These are phyloP conservation scores for Populus ilicifolia DNA, from an alignment of 345 rosid genomes.

Conservation along the genomic window DNA sequence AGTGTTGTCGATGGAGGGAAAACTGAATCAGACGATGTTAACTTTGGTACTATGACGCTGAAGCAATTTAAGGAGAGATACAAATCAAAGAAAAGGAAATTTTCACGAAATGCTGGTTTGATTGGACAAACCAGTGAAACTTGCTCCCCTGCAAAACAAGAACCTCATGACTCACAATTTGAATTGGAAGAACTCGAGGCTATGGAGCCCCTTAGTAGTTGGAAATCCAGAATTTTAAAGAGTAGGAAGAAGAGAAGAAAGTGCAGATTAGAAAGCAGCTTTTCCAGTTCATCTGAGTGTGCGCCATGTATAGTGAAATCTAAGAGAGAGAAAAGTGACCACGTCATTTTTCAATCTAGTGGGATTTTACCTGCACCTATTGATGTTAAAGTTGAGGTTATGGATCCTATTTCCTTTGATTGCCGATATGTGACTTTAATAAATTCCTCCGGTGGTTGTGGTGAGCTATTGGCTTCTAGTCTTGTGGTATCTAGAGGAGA, in stretches of 20 bases:
- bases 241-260: slow-evolving; percentile 34
- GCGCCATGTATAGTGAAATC: slow-evolving; percentile 14
- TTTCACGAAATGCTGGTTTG: slow-evolving; percentile 2
- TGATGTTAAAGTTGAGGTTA: slow-evolving; percentile 39
- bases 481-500: slow-evolving; percentile 17
- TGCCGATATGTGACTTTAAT: slow-evolving; percentile 14
- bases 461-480: slow-evolving; percentile 18
- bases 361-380: slow-evolving; percentile 19
- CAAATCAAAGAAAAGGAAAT: slow-evolving; percentile 57
- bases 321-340: slow-evolving; percentile 7
- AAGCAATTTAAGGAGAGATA: slow-evolving; percentile 45
- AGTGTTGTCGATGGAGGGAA: slow-evolving; percentile 10
- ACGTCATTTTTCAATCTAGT: slow-evolving; percentile 13
- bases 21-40: slow-evolving; percentile 27
- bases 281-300: slow-evolving; percentile 17
- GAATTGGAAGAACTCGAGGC: slow-evolving; percentile 43
- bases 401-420: slow-evolving; percentile 32
- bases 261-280: slow-evolving; percentile 16
- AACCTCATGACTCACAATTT: slow-evolving; percentile 7
- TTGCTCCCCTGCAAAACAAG: slow-evolving; percentile 23
- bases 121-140: slow-evolving; percentile 9
- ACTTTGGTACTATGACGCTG: slow-evolving; percentile 44
- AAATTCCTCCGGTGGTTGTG: slow-evolving; percentile 22
- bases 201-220: slow-evolving; percentile 48
- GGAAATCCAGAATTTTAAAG: slow-evolving; percentile 44